Conservation (phyloP, 208 protist species). For the Phytomonas francai region DNA sequence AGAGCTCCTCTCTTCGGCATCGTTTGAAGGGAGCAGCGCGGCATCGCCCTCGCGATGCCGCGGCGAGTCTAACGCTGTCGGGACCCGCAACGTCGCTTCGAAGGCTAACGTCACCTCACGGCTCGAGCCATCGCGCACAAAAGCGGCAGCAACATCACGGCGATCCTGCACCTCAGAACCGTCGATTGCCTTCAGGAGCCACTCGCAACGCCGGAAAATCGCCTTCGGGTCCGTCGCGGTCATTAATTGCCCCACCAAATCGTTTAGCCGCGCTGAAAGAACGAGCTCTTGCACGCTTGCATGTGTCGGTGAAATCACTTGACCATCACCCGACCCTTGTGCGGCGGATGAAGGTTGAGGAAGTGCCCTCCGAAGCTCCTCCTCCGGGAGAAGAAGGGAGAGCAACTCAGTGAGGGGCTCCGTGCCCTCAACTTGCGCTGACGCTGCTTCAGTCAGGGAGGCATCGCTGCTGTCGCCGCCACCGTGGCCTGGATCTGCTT, state of each 20-base stretch:
- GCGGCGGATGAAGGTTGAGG: no score
- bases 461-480: no score
- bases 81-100: background rate
- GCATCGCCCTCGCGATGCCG: conserved; percentile 1
- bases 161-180: conserved; percentile 15
- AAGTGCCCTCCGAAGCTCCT: no score
- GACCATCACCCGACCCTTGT: no score
- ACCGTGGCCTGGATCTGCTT: no score
- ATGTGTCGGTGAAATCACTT: no score
- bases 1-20: background rate
- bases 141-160: conserved; percentile 27
- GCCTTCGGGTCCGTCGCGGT: no score
- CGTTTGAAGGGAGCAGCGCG: conserved; percentile 7
- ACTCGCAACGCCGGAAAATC: conserved; percentile 16
- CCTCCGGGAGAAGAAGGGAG: no score
- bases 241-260: no score
- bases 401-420: background rate
- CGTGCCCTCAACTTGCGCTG: background rate
- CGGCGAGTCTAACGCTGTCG: background rate
- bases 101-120: conserved; percentile 21
- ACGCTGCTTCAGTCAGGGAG: background rate
- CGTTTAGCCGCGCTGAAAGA: no score
- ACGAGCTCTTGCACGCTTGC: no score
- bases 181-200: conserved; percentile 23
- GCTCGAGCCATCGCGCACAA: conserved; percentile 15